phyloP scores from a whole-genome alignment of 768 basidiomycete species.

The Suillus subalutaceus region DNA sequence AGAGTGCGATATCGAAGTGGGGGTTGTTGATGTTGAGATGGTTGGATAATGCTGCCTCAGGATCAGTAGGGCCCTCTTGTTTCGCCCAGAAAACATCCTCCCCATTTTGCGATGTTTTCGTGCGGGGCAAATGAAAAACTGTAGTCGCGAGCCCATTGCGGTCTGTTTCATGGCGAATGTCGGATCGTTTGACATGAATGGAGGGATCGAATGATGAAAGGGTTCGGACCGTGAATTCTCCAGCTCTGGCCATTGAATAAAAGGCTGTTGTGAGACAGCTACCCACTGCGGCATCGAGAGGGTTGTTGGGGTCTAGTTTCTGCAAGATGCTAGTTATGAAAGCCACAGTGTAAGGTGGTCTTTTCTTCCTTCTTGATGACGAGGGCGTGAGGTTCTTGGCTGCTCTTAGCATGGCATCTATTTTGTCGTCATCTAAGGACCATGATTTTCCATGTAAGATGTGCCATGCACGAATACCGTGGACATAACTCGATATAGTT shows the following conservation, averaged over 20 bases:
- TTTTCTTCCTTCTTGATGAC: no score
- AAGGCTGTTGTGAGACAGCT: constrained; percentile 36
- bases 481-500: constrained; percentile 16
- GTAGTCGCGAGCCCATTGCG: constrained; percentile 21
- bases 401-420: no score
- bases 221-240: constrained; percentile 40
- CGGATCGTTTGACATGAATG: neutral
- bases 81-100: constrained; percentile 38
- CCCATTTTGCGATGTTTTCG: constrained; percentile 19
- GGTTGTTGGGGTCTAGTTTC: no score
- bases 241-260: constrained; percentile 34
- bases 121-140: constrained; percentile 15
- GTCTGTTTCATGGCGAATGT: constrained; percentile 17
- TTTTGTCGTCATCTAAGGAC: no score
- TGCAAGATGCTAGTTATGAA: no score
- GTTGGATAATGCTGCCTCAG: constrained; percentile 21
- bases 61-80: constrained; percentile 31
- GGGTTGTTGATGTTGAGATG: constrained; percentile 36
- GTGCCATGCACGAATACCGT: constrained; percentile 18
- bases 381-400: no score
- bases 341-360: no score
- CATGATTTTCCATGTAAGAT: no score
- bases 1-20: constrained; percentile 24
- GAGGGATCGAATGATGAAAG: neutral
- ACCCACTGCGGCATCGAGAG: no score